A percentile compares a stretch with the other conserved stretches of the same genome.
These are phyloP conservation scores for Areca catechu DNA, from an alignment of 176 grass and related monocot genomes.

Conservation along the genomic window DNA sequence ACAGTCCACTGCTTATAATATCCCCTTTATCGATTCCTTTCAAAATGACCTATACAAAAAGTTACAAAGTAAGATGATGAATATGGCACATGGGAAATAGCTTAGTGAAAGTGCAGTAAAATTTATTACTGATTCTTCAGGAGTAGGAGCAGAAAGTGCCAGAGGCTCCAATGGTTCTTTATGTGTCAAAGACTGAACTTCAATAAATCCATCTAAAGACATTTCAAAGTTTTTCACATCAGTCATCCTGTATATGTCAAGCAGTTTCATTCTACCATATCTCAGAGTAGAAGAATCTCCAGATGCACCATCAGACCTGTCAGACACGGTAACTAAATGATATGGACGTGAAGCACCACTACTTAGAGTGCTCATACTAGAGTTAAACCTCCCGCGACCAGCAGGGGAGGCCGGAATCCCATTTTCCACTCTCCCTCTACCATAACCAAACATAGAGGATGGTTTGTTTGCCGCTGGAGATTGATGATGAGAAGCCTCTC, in stretches of 20 bases:
- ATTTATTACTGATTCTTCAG: conserved; percentile 72
- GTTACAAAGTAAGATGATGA: conserved; percentile 8
- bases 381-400: conserved; percentile 57
- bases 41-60: conserved; percentile 49
- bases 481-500: conserved; percentile 49
- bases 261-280: conserved; percentile 97
- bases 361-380: conserved; percentile 32
- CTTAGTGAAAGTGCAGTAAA: not conserved
- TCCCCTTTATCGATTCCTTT: conserved; percentile 99
- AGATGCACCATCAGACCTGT: conserved; percentile 57
- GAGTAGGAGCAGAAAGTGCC: conserved; percentile 65
- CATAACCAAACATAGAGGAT: conserved; percentile 45
- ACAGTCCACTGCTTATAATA: conserved; percentile 63
- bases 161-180: conserved; percentile 67
- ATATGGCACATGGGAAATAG: not conserved
- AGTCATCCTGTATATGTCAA: conserved; percentile 83
- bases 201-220: conserved; percentile 51
- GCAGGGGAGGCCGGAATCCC: conserved; percentile 34
- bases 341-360: conserved; percentile 46
- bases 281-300: conserved; percentile 42
- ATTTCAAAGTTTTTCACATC: conserved; percentile 54
- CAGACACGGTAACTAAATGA: conserved; percentile 43
- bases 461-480: conserved; percentile 33
- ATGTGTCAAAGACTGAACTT: conserved; percentile 48
- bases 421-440: conserved; percentile 58